Base-by-base conservation (phyloP, 2,329 filamentous ascomycete genomes). In the Hymenoscyphus fructigenus region DNA sequence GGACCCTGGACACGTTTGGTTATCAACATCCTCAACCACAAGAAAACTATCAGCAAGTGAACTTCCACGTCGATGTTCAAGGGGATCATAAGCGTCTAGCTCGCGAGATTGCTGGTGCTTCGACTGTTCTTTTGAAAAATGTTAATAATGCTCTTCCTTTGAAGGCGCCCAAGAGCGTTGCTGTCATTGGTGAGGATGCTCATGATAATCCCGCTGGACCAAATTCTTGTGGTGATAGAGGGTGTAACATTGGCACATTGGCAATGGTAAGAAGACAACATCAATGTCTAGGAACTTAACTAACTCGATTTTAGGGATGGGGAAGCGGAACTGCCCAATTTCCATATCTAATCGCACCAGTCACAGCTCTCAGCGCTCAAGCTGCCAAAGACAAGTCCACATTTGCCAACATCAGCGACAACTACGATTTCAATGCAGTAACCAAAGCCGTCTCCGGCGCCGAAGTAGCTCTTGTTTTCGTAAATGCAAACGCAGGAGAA, bases 101-200 rank as follows among this genome's bases (percentile, higher is more conserved):
- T 67, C 89, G 93, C 23, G 86, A 92, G 71, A 84, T 91, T 60
- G 93, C 87, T 14, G 88, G 90, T 55, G 91, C 91, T 75, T 93
- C 91, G 14, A 92, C 89, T 2, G 92, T 98, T 5, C 81, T 98
- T 7, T 82, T 98, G 67, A 98, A 98, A 84, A 97, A 98, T 78
- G 81, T 77, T 2, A 79, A 82, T 1, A 87, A 87, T 17, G 83
- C 83, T 0, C 81, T 97, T 28, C 93, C 93, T 0, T 82, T 97
- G 20, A 89, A 86, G 65, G 87, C 88, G 75, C 91, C 94, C 70
- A 88, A 85, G 73, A 90, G 90, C 71, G 80, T 93, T 28, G 90
- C 86, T 15, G 86, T 93, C 64, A 85, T 97, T 70, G 94, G 94
- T 14, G 88, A 92, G 62, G 94, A 97, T 76, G 91, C 92, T 6